phyloP scores from a whole-genome alignment of 371 early-diverging fungal genomes.

The Mortierella polycephala region DNA sequence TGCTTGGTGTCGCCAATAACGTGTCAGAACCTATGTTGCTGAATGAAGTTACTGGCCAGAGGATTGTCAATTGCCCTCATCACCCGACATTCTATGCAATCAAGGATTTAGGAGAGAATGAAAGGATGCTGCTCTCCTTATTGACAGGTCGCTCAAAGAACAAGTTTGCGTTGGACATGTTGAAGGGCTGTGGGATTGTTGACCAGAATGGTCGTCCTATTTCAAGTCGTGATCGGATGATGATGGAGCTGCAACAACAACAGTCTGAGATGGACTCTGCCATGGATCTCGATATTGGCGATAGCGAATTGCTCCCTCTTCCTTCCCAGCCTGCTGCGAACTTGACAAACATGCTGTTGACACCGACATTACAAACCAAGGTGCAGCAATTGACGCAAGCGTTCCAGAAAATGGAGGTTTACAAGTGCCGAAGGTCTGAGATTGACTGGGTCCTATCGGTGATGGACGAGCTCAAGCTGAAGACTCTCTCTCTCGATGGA shows the following conservation, averaged over 20 bases:
- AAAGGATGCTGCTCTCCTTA: conserved; percentile 21
- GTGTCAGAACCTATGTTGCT: conserved; percentile 24
- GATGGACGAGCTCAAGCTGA: conserved; percentile 52
- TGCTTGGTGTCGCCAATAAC: conserved; percentile 25
- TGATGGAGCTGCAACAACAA: conserved; percentile 34
- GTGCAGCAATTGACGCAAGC: conserved; percentile 34
- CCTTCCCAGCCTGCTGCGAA: too few species aligned
- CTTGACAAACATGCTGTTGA: not conserved
- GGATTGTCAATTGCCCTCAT: conserved; percentile 45
- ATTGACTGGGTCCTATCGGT: conserved; percentile 53
- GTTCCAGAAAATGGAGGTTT: conserved; percentile 41
- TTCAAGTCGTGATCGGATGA: conserved; percentile 28
- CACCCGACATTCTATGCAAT: conserved; percentile 38
- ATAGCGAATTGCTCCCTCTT: conserved; percentile 20
- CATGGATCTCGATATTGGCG: conserved; percentile 51
- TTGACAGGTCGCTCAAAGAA: conserved; percentile 44
- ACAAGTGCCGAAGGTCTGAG: conserved; percentile 47
- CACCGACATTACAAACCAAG: conserved; percentile 10
- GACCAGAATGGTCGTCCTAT: conserved; percentile 43
- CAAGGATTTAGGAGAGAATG: conserved; percentile 38
- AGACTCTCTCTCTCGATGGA: conserved; percentile 46
- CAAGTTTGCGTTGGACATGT: conserved; percentile 50
- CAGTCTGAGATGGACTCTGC: conserved; percentile 27
- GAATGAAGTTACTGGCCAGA: conserved; percentile 37
- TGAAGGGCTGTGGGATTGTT: conserved; percentile 47